Conservation (phyloP, 768 basidiomycete species). For the Hirschioporus abietinus region DNA sequence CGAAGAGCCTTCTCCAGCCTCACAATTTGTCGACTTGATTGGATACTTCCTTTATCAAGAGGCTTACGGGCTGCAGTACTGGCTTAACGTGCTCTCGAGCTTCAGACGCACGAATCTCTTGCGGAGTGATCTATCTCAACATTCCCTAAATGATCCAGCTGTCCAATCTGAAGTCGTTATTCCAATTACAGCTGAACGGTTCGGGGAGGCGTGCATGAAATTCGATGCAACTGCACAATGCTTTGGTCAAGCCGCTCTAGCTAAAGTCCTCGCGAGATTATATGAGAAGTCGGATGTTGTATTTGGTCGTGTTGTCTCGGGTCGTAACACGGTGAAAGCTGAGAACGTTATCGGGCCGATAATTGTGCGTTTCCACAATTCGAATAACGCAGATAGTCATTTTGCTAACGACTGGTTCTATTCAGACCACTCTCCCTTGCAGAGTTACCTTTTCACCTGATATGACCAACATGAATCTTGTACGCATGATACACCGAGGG, state of each 20-base stretch:
- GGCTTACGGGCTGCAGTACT: slow-evolving; percentile 31
- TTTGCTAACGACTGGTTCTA: background rate
- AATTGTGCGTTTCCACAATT: slow-evolving; percentile 28
- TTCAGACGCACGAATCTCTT: background rate
- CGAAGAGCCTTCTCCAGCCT: slow-evolving; percentile 7
- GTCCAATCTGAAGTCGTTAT: background rate
- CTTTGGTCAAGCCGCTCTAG: slow-evolving; percentile 28
- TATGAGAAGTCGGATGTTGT: slow-evolving; percentile 29
- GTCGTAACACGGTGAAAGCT: slow-evolving; percentile 33
- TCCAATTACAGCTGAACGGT: background rate
- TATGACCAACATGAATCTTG: slow-evolving; percentile 27
- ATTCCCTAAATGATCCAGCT: background rate
- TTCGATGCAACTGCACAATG: slow-evolving; percentile 32
- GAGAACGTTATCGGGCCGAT: slow-evolving; percentile 43
- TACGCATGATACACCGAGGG: slow-evolving; percentile 30
- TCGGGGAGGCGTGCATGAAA: slow-evolving; percentile 12
- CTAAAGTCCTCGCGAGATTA: slow-evolving; percentile 22
- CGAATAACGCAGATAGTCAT: background rate
- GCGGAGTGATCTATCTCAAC: background rate
- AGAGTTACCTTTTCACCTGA: slow-evolving; percentile 27
- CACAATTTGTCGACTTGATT: slow-evolving; percentile 35
- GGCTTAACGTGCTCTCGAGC: slow-evolving; percentile 18
- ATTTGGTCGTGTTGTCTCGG: slow-evolving; percentile 43
- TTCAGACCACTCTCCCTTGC: slow-evolving; percentile 41
- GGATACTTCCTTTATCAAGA: slow-evolving; percentile 34